phyloP scores from a whole-genome alignment of 2,329 filamentous ascomycete species.

The Cladosporium colombiae region DNA sequence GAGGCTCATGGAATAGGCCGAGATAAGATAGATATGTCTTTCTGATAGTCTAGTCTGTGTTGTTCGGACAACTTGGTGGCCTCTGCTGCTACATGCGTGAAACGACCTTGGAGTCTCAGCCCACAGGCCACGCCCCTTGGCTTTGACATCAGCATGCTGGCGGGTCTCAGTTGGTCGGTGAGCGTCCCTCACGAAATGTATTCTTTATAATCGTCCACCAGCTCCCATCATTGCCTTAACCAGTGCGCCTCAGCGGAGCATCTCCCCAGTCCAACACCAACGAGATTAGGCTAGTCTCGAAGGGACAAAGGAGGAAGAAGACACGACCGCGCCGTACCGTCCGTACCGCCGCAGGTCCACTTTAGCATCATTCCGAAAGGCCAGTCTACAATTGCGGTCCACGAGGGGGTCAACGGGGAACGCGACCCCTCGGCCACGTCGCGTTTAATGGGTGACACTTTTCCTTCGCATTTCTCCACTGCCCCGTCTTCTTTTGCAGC shows the following conservation, averaged over 20 bases:
- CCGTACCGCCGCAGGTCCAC: conserved; percentile 2
- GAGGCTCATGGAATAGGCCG: background rate
- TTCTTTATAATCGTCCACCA: background rate
- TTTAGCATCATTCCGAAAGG: conserved; percentile 13
- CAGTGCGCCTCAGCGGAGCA: background rate
- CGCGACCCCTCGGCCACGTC: conserved; percentile 7
- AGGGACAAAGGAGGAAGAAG: background rate
- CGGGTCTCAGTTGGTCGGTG: background rate
- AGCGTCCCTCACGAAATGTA: background rate
- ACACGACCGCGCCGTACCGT: background rate
- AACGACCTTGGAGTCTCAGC: background rate
- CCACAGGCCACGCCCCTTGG: background rate
- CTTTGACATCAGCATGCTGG: background rate
- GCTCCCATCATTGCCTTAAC: background rate
- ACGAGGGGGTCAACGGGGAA: background rate
- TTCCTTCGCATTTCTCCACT: conserved; percentile 11
- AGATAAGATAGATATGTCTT: background rate
- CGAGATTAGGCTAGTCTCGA: background rate
- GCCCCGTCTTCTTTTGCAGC: conserved; percentile 15
- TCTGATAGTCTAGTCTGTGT: background rate
- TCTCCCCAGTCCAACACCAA: background rate
- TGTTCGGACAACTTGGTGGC: background rate
- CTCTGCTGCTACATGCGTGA: background rate
- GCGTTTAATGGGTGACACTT: conserved; percentile 16
- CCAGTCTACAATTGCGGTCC: conserved; percentile 9